These are phyloP conservation scores for Plantago elongata DNA, from an alignment of 257 asterid genomes.

Conservation along the genomic window DNA sequence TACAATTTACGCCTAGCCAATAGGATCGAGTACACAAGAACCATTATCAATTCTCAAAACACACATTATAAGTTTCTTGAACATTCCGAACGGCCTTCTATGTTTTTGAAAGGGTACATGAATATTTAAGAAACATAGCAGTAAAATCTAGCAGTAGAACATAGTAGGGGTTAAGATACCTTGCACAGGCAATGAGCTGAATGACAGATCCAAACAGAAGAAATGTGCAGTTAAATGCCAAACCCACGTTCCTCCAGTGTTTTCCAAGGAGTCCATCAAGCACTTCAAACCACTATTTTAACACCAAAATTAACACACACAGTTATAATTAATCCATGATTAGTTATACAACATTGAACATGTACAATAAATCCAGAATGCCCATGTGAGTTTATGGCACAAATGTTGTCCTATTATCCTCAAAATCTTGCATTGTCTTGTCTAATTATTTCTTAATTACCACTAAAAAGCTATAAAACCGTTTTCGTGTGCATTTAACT, in stretches of 20 bases:
- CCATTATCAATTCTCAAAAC: too few species aligned
- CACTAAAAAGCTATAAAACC: too few species aligned
- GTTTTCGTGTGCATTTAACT: too few species aligned
- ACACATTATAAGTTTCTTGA: too few species aligned
- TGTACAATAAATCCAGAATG: constrained; percentile 12
- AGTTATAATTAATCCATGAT: neutral
- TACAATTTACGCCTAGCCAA: too few species aligned
- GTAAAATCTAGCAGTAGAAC: neutral
- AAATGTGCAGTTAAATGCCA: constrained; percentile 91
- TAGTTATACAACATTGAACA: constrained; percentile 1
- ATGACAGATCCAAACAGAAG: constrained; percentile 95
- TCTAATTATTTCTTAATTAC: too few species aligned
- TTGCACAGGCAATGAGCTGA: constrained; percentile 97
- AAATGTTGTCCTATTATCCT: constrained; percentile 7
- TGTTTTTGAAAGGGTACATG: neutral
- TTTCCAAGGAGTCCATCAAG: constrained; percentile 90
- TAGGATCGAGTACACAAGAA: too few species aligned
- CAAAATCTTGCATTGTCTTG: neutral
- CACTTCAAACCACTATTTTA: constrained; percentile 83
- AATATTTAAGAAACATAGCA: neutral
- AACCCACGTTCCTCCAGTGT: constrained; percentile 95
- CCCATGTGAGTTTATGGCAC: constrained; percentile 25
- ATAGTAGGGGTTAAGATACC: constrained; percentile 33
- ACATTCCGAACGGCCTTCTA: too few species aligned
- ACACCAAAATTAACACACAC: neutral